Percentiles rank a stretch among this genome's conserved stretches.
Evolutionary conservation across 371 early-diverging fungal species (phyloP).

Genomic region (Gilbertella persicaria): DNA sequence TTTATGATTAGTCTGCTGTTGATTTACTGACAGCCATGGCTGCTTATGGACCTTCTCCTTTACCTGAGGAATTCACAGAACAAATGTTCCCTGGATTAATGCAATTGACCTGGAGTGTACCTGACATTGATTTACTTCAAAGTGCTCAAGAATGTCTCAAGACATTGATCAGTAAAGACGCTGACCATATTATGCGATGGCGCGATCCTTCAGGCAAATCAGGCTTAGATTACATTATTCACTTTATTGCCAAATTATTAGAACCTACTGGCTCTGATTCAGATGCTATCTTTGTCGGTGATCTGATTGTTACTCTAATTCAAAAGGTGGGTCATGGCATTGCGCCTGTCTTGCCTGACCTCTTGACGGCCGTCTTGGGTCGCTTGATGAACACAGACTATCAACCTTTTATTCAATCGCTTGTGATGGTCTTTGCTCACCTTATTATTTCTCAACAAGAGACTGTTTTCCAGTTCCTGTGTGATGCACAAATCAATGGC

Average conservation of each 20-base stretch:
- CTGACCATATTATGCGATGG: constrained; percentile 66
- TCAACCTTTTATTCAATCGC: constrained; percentile 81
- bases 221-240: constrained; percentile 79
- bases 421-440: constrained; percentile 88
- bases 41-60: constrained; percentile 65
- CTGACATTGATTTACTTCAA: constrained; percentile 61
- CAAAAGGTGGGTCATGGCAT: constrained; percentile 75
- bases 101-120: constrained; percentile 63
- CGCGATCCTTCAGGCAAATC: constrained; percentile 63
- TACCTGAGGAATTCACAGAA: constrained; percentile 74
- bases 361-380: constrained; percentile 72
- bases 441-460: constrained; percentile 72
- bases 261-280: constrained; percentile 77
- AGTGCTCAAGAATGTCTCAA: constrained; percentile 71
- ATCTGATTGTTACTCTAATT: constrained; percentile 80
- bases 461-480: constrained; percentile 70
- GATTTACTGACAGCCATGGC: constrained; percentile 71
- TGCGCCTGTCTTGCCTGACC: constrained; percentile 72
- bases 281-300: constrained; percentile 87
- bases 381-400: constrained; percentile 73
- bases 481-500: constrained; percentile 51
- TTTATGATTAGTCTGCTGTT: constrained; percentile 62
- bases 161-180: constrained; percentile 64
- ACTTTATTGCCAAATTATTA: constrained; percentile 77
- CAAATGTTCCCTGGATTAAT: constrained; percentile 85